A percentile compares a stretch with the other conserved stretches of the same genome.
phyloP scores from a whole-genome alignment of 768 basidiomycete genomes.

The Xanthoconium stramineum region DNA sequence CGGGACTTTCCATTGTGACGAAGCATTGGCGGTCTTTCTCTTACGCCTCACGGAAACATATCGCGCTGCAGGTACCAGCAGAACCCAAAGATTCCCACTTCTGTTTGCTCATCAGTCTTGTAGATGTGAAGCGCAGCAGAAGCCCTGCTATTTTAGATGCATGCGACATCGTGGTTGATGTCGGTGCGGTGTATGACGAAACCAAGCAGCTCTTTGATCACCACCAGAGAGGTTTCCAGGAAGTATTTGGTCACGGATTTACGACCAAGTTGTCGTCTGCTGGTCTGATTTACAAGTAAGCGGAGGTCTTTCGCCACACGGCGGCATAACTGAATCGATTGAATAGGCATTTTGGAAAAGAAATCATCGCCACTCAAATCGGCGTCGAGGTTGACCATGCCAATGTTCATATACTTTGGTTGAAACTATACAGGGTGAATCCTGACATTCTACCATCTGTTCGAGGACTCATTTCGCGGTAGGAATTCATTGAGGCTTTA shows the following conservation, averaged over 20 bases:
- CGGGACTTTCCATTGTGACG: slow-evolving; percentile 96
- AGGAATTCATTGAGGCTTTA: slow-evolving; percentile 94
- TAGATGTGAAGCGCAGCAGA: slow-evolving; percentile 69
- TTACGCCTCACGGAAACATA: slow-evolving; percentile 75
- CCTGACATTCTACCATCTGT: neutral
- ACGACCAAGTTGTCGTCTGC: slow-evolving; percentile 89
- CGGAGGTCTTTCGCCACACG: slow-evolving; percentile 3
- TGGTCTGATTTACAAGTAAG: slow-evolving; percentile 93
- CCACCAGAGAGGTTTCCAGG: slow-evolving; percentile 90
- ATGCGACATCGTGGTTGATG: slow-evolving; percentile 95
- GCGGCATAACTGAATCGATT: slow-evolving; percentile 2
- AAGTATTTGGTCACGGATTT: slow-evolving; percentile 87
- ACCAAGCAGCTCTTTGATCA: slow-evolving; percentile 83
- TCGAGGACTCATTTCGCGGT: slow-evolving; percentile 4
- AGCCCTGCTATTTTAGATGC: slow-evolving; percentile 68
- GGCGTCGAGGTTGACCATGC: slow-evolving; percentile 51
- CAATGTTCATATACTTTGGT: slow-evolving; percentile 73
- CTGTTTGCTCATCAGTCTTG: slow-evolving; percentile 1
- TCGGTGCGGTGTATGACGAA: slow-evolving; percentile 89
- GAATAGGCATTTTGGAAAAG: slow-evolving; percentile 80
- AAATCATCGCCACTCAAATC: slow-evolving; percentile 69
- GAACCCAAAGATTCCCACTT: neutral
- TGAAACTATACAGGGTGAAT: slow-evolving; percentile 81
- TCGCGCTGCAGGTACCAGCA: slow-evolving; percentile 61
- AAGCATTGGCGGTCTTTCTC: slow-evolving; percentile 91